Evolutionary conservation across 164 flowering plant genomes (phyloP), one percentile per base, ranked within the genome.

Genomic region (Akebia trifoliata): DNA sequence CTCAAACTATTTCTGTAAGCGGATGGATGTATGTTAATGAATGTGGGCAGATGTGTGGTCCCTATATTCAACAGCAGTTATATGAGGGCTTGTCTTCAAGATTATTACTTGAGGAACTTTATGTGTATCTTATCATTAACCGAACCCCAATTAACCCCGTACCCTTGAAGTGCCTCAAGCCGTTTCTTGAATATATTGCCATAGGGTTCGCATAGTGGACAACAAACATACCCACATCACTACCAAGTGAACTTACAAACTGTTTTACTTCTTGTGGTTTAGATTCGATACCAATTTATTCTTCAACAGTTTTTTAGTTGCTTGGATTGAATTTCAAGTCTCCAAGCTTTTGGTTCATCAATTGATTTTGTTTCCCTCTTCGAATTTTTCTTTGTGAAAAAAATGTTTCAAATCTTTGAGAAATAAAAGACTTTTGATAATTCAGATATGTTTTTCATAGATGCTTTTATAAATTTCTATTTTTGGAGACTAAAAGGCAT

Each of bases 1-100:
- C 68, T 8, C 61, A 61, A 6, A 30, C 81, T 49, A 34, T 64
- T 60, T 25, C 59, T 65, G 93, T 80, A n/a, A 83, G 70, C 66
- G 97, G 97, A 32, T 94, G 99, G 99, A 94, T 82, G 93, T 94
- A 94, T 60, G 70, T 83, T 18, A 94, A 86, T 73, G 78, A 86
- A 59, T 59, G 68, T 37, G 89, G 95, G 35, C 81, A 84, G 50
- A 80, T 90, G 90, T 90, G 96, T 65, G 99, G 99, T 46, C 99
- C 99, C 8, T 94, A 94, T 69, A 70, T 86, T 49, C 78, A 82
- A 56, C 80, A 86, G 59, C 99, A 94, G 67, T 61, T 94, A 34
- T 76, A 71, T 50, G 93, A 94, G 60, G 99, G 99, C 17, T 68
- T 94, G 47, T 79, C 88, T 3, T 72, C 89, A 42, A 93, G 96